These are phyloP conservation scores for Orbilia javanica DNA, from an alignment of 2,329 filamentous ascomycete species.

Conservation along the genomic window DNA sequence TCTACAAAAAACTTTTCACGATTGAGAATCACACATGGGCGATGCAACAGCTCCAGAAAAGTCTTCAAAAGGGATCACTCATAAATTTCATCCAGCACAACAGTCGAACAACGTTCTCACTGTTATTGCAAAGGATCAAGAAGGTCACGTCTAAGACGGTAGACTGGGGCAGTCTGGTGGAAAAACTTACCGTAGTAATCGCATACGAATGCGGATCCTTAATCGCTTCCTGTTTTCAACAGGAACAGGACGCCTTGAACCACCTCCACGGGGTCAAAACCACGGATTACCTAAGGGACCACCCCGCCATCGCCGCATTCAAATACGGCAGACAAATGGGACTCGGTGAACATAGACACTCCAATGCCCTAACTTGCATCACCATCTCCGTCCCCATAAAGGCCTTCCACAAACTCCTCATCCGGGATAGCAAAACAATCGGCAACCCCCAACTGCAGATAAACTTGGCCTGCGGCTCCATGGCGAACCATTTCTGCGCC, in stretches of 20 bases:
- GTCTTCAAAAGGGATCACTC: background rate
- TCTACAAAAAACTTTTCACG: constrained; percentile 33
- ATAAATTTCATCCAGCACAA: constrained; percentile 11
- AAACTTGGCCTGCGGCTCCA: constrained; percentile 8
- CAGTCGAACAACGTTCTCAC: constrained; percentile 19
- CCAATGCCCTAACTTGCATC: constrained; percentile 4
- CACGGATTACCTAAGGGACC: background rate
- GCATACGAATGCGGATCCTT: background rate
- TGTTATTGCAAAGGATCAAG: constrained; percentile 18
- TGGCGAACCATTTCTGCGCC: constrained; percentile 39
- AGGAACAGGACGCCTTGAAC: constrained; percentile 29
- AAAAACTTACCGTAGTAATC: background rate
- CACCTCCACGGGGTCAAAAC: constrained; percentile 13
- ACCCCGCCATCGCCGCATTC: background rate
- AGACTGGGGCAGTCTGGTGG: constrained; percentile 18
- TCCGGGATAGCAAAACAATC: constrained; percentile 17
- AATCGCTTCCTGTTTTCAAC: constrained; percentile 20
- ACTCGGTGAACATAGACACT: background rate
- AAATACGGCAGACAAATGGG: background rate
- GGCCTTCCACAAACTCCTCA: constrained; percentile 32
- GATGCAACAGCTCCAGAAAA: background rate
- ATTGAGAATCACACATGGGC: constrained; percentile 13
- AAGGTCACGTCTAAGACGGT: background rate
- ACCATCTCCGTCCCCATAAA: constrained; percentile 26
- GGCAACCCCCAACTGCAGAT: constrained; percentile 56